These are phyloP conservation scores for Kodamaea lidongshanica DNA, from an alignment of 805 yeast species.

Conservation along the genomic window DNA sequence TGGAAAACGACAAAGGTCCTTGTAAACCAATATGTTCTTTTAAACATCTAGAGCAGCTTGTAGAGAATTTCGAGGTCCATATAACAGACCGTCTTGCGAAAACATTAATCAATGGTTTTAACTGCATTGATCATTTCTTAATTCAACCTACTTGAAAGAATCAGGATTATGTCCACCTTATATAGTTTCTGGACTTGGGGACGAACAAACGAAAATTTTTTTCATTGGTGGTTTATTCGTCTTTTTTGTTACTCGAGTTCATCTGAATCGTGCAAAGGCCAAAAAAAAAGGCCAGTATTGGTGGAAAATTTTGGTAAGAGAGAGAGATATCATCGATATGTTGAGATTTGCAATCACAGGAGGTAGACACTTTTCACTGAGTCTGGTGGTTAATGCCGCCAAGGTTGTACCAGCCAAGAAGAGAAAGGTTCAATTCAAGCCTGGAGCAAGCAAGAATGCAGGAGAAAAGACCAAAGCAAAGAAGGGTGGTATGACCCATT, in stretches of 20 bases:
- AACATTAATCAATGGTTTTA: too few species aligned
- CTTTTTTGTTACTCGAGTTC: too few species aligned
- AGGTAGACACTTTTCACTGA: conserved; percentile 7
- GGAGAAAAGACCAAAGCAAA: conserved; percentile 19
- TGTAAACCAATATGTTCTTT: conserved; percentile 1
- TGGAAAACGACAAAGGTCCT: conserved; percentile 7
- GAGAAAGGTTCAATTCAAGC: conserved; percentile 18
- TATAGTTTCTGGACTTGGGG: too few species aligned
- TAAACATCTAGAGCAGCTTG: too few species aligned
- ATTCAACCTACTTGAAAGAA: too few species aligned
- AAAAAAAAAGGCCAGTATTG: background rate
- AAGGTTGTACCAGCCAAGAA: conserved; percentile 16
- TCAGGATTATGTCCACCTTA: too few species aligned
- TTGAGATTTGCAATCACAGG: conserved; percentile 9
- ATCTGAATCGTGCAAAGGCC: conserved; percentile 3
- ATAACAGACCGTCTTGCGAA: too few species aligned
- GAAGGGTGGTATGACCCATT: conserved; percentile 39
- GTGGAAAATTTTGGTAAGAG: conserved; percentile 2
- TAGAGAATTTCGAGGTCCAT: too few species aligned
- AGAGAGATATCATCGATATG: conserved; percentile 4
- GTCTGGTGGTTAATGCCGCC: conserved; percentile 7
- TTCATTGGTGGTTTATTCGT: too few species aligned
- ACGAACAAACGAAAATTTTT: too few species aligned
- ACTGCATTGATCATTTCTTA: too few species aligned
- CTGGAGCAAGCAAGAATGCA: conserved; percentile 6